phyloP scores from a whole-genome alignment of 2,329 filamentous ascomycete genomes.

The Hymenotorrendiella dingleyae region DNA sequence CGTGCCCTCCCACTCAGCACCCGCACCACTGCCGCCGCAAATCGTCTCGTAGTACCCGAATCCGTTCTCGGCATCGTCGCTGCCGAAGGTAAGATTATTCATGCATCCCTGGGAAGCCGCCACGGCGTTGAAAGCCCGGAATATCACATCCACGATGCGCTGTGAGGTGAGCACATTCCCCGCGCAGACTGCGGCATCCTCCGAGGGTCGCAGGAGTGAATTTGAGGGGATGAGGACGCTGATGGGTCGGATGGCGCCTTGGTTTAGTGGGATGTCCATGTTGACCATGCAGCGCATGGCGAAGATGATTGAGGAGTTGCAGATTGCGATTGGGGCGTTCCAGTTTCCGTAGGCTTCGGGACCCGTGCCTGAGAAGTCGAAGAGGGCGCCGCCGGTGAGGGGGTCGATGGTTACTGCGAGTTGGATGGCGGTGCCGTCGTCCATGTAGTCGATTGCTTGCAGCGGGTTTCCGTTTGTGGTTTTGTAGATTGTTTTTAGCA shows the following conservation, averaged over 20 bases:
- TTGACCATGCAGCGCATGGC: constrained; percentile 71
- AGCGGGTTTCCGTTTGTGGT: constrained; percentile 60
- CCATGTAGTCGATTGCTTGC: constrained; percentile 66
- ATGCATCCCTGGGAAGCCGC: constrained; percentile 73
- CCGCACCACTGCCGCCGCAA: constrained; percentile 68
- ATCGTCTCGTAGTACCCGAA: constrained; percentile 86
- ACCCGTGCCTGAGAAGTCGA: constrained; percentile 71
- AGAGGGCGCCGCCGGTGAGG: constrained; percentile 65
- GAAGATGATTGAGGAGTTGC: constrained; percentile 77
- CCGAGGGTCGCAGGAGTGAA: constrained; percentile 65
- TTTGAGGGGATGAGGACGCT: constrained; percentile 66
- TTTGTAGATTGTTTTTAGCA: constrained; percentile 61
- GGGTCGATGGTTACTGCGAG: constrained; percentile 69
- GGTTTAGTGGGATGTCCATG: constrained; percentile 79
- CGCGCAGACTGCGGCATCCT: constrained; percentile 73
- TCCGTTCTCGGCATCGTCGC: constrained; percentile 53
- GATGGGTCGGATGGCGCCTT: constrained; percentile 73
- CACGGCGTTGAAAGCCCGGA: constrained; percentile 71
- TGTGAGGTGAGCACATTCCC: constrained; percentile 76
- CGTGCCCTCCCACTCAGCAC: constrained; percentile 64
- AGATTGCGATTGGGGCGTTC: constrained; percentile 75
- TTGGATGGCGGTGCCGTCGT: constrained; percentile 70
- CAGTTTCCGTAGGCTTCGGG: constrained; percentile 70
- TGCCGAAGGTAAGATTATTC: constrained; percentile 67
- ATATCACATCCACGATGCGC: constrained; percentile 72